phyloP scores from a whole-genome alignment of 2,329 filamentous ascomycete species.

The Pyrenophora seminiperda region DNA sequence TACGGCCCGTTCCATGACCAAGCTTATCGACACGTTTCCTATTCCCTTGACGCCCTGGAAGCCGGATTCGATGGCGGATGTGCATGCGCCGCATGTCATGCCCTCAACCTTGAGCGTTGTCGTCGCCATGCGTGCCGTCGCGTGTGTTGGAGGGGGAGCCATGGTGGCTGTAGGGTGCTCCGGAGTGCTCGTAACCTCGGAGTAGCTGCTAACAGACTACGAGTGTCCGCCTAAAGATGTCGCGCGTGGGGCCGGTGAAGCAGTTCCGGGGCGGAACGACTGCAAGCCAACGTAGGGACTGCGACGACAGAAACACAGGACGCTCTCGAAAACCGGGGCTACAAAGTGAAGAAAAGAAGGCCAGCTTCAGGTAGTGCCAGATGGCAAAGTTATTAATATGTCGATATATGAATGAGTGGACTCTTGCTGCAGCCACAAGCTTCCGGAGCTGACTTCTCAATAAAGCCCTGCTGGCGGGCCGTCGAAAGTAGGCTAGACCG shows the following conservation, averaged over 20 bases:
- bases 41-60: slow-evolving; percentile 83
- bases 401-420: slow-evolving; percentile 15
- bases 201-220: background rate
- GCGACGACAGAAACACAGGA: no score
- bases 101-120: slow-evolving; percentile 90
- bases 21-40: slow-evolving; percentile 84
- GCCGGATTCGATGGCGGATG: slow-evolving; percentile 89
- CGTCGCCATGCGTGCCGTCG: slow-evolving; percentile 71
- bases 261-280: slow-evolving; percentile 19
- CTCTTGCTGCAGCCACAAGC: slow-evolving; percentile 20
- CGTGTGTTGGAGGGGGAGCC: slow-evolving; percentile 30
- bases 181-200: slow-evolving; percentile 6
- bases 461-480: slow-evolving; percentile 23
- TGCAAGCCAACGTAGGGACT: no score
- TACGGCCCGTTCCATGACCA: slow-evolving; percentile 96
- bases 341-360: slow-evolving; percentile 28
- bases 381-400: slow-evolving; percentile 32
- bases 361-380: slow-evolving; percentile 39
- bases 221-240: slow-evolving; percentile 8
- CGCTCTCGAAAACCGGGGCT: slow-evolving; percentile 5
- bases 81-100: slow-evolving; percentile 89
- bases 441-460: slow-evolving; percentile 17
- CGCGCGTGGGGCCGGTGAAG: slow-evolving; percentile 19
- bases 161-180: slow-evolving; percentile 22
- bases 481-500: slow-evolving; percentile 20